A percentile compares a stretch with the other conserved stretches of the same genome.
Conservation (phyloP, 2,329 filamentous ascomycete genomes). For the Verticillium tricorpus region DNA sequence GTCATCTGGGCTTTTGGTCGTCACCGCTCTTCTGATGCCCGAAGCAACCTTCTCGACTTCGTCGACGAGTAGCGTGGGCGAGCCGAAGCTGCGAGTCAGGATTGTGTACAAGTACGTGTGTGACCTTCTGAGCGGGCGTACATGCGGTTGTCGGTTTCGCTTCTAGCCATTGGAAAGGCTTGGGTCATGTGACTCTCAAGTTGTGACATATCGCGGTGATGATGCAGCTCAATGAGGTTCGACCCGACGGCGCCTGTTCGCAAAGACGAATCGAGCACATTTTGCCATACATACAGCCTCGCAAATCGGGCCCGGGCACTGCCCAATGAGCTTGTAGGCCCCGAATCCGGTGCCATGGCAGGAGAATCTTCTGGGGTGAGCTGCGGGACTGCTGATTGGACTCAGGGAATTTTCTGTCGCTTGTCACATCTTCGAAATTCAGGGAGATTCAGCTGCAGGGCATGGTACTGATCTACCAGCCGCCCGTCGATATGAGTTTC, state of each 20-base stretch:
- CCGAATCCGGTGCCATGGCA: background rate
- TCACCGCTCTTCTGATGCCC: background rate
- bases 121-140: background rate
- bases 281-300: background rate
- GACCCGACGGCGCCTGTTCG: background rate
- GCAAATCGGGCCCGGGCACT: background rate
- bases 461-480: background rate
- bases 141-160: background rate
- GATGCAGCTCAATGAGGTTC: too few species aligned
- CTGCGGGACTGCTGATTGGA: background rate
- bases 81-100: background rate
- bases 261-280: background rate
- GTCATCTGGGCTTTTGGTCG: background rate
- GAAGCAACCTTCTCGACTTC: background rate
- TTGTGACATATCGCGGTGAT: too few species aligned
- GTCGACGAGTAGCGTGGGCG: background rate
- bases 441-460: background rate
- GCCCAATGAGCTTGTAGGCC: background rate
- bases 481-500: background rate
- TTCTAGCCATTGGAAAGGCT: too few species aligned
- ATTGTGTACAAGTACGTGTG: too few species aligned
- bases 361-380: background rate
- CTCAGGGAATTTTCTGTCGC: background rate
- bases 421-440: background rate
- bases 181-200: too few species aligned